phyloP scores from a whole-genome alignment of 768 basidiomycete genomes.

The Solioccasus polychromus region DNA sequence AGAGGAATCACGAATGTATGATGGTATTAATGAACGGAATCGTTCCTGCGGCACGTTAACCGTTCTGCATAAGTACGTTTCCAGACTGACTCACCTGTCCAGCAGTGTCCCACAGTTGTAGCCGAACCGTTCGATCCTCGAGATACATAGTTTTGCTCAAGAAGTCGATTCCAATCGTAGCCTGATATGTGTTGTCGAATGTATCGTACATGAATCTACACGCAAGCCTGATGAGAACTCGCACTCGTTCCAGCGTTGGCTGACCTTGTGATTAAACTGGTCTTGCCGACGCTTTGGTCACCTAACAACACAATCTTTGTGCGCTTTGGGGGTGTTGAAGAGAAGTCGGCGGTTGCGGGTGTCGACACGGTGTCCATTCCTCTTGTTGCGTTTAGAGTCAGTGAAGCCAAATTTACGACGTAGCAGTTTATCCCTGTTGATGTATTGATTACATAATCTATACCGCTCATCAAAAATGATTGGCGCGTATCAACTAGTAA shows the following conservation, averaged over 20 bases:
- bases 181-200: slow-evolving; percentile 99
- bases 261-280: slow-evolving; percentile 93
- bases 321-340: slow-evolving; percentile 86
- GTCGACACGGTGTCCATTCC: slow-evolving; percentile 55
- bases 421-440: slow-evolving; percentile 27
- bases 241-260: slow-evolving; percentile 19
- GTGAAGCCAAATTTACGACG: slow-evolving; percentile 11
- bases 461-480: too few relatives aligned
- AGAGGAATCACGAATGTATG: slow-evolving; percentile 97
- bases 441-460: too few relatives aligned
- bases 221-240: slow-evolving; percentile 1
- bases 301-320: slow-evolving; percentile 96
- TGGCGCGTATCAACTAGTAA: too few relatives aligned
- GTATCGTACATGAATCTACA: slow-evolving; percentile 97
- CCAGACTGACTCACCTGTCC: slow-evolving; percentile 61
- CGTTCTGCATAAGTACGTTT: slow-evolving; percentile 3
- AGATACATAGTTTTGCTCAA: slow-evolving; percentile 99
- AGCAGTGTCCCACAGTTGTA: slow-evolving; percentile 99
- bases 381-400: slow-evolving; percentile 1
- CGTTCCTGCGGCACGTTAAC: slow-evolving; percentile 63
- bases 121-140: slow-evolving; percentile 94
- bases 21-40: slow-evolving; percentile 95
- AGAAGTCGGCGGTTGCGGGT: slow-evolving; percentile 78
- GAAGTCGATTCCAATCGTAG: slow-evolving; percentile 98
- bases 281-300: slow-evolving; percentile 98